Percentiles rank a stretch among this genome's conserved stretches.
Conservation (phyloP, 2,329 filamentous ascomycete species). For the Chaetomium sp. region DNA sequence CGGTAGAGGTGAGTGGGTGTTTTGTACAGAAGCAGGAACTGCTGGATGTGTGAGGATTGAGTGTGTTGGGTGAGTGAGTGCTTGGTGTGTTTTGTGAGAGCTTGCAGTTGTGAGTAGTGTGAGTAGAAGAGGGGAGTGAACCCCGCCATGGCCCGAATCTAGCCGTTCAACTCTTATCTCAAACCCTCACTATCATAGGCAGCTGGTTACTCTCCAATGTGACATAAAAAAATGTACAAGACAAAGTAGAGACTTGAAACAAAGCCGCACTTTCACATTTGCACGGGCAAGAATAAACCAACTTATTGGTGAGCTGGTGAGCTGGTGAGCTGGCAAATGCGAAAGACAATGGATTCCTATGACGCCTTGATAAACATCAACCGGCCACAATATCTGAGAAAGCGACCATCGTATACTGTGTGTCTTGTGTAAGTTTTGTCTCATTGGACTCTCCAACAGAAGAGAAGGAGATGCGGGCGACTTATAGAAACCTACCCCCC, state of each 20-base stretch:
- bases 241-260: background rate
- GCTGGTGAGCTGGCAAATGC: background rate
- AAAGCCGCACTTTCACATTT: background rate
- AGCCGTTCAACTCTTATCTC: slow-evolving; percentile 11
- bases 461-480: background rate
- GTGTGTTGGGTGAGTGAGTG: background rate
- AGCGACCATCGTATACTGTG: background rate
- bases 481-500: background rate
- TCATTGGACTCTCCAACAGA: background rate
- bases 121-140: background rate
- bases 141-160: slow-evolving; percentile 12
- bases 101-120: background rate
- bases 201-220: background rate
- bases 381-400: background rate
- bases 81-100: background rate
- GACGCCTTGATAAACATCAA: background rate
- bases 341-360: background rate
- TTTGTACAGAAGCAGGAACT: too few relatives aligned
- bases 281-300: background rate
- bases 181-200: background rate
- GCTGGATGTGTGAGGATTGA: background rate
- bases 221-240: background rate
- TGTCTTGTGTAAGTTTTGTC: background rate
- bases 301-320: background rate
- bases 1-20: background rate